phyloP scores from a whole-genome alignment of 176 grass and related monocot genomes.

The Poa pratensis region DNA sequence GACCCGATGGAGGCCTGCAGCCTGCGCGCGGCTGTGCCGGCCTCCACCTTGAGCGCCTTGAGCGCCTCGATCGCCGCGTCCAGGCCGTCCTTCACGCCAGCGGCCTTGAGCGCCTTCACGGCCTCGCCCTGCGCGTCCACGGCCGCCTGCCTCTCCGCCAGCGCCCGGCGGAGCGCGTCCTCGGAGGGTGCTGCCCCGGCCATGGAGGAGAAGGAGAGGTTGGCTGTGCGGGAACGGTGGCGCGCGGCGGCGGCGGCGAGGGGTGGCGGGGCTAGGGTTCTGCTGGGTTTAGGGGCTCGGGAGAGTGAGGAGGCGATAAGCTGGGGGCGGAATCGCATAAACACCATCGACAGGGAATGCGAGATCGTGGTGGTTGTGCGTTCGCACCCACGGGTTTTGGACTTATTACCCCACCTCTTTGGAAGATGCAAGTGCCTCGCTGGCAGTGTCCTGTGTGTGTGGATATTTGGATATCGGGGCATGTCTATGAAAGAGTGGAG shows the following conservation, averaged over 20 bases:
- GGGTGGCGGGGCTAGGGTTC: constrained; percentile 43
- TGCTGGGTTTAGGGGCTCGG: constrained; percentile 47
- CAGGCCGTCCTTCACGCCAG: constrained; percentile 43
- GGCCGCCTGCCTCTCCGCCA: constrained; percentile 61
- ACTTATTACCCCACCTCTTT: background rate
- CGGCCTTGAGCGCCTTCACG: constrained; percentile 63
- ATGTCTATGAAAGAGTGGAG: too few species aligned
- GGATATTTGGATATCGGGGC: background rate
- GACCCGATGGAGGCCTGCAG: constrained; percentile 47
- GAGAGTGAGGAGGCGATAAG: constrained; percentile 31
- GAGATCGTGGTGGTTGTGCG: constrained; percentile 13
- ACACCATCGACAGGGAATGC: constrained; percentile 21
- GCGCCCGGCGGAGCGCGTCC: constrained; percentile 59
- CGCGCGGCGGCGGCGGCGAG: constrained; percentile 37
- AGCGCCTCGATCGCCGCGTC: constrained; percentile 66
- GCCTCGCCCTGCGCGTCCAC: constrained; percentile 63
- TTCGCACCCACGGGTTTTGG: background rate
- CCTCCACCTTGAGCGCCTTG: constrained; percentile 62
- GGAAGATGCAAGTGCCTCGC: background rate
- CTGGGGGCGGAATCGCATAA: constrained; percentile 52
- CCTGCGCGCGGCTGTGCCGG: constrained; percentile 55
- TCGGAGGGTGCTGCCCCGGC: constrained; percentile 49
- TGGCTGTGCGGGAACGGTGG: background rate
- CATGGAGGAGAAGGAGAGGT: constrained; percentile 35
- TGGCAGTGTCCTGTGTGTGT: background rate